Evolutionary conservation across 768 basidiomycete species (phyloP).

Genomic region (Rhizopogon sp.): DNA sequence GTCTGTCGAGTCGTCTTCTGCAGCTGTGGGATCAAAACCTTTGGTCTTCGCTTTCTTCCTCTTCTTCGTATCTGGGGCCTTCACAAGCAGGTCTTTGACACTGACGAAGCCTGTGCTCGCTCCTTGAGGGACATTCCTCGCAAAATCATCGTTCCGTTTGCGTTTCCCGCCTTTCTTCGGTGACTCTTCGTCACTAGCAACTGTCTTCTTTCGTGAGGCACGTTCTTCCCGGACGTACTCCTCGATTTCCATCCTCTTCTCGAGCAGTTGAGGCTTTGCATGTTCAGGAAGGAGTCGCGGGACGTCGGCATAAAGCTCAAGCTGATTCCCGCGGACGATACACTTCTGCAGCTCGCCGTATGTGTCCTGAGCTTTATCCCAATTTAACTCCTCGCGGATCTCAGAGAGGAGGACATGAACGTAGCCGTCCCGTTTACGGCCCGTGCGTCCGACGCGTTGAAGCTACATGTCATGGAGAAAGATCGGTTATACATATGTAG

Average conservation of each 20-base stretch:
- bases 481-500: slow-evolving; percentile 4
- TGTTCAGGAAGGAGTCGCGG: slow-evolving; percentile 78
- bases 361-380: slow-evolving; percentile 79
- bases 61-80: slow-evolving; percentile 39
- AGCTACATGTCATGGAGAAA: slow-evolving; percentile 45
- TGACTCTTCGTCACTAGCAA: slow-evolving; percentile 21
- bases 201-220: slow-evolving; percentile 32
- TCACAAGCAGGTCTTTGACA: slow-evolving; percentile 58
- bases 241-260: slow-evolving; percentile 80
- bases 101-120: slow-evolving; percentile 69
- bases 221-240: slow-evolving; percentile 55
- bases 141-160: slow-evolving; percentile 63
- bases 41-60: slow-evolving; percentile 35
- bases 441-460: slow-evolving; percentile 93
- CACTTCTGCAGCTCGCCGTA: slow-evolving; percentile 87
- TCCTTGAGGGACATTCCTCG: slow-evolving; percentile 69
- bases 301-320: slow-evolving; percentile 93
- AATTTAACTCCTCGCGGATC: slow-evolving; percentile 85
- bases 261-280: slow-evolving; percentile 69
- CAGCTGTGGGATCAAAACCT: slow-evolving; percentile 45
- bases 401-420: slow-evolving; percentile 93
- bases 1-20: slow-evolving; percentile 65
- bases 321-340: slow-evolving; percentile 78
- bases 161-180: slow-evolving; percentile 46
- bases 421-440: slow-evolving; percentile 82